Evolutionary conservation across 78 protist genomes (phyloP).

Genomic region (Capsaspora owczarzaki): DNA sequence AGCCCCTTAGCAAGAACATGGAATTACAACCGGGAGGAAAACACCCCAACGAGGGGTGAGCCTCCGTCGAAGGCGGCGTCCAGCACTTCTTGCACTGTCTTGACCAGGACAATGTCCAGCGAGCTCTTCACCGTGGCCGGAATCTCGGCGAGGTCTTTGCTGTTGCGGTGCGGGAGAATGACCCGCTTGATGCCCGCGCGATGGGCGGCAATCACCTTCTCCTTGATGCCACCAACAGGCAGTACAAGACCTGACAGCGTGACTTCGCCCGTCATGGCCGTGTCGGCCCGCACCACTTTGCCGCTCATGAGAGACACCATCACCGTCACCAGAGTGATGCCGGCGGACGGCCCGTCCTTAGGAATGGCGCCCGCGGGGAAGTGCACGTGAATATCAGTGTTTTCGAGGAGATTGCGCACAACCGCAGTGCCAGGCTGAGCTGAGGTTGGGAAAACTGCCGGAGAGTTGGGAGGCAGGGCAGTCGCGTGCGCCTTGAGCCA

Average conservation of each 20-base stretch:
- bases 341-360: slow-evolving; percentile 87
- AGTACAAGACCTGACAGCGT: slow-evolving; percentile 60
- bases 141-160: slow-evolving; percentile 69
- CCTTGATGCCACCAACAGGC: slow-evolving; percentile 74
- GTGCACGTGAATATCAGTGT: slow-evolving; percentile 64
- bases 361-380: slow-evolving; percentile 81
- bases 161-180: slow-evolving; percentile 68
- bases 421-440: too few relatives aligned
- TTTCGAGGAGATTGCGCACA: not conserved
- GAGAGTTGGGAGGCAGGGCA: too few relatives aligned
- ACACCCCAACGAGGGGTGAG: too few relatives aligned
- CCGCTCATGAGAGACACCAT: slow-evolving; percentile 55
- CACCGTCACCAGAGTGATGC: slow-evolving; percentile 65
- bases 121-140: slow-evolving; percentile 26
- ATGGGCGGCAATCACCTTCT: slow-evolving; percentile 74
- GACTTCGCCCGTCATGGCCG: slow-evolving; percentile 89
- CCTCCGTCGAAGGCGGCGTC: not conserved
- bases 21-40: too few relatives aligned
- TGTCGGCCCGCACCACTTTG: slow-evolving; percentile 24
- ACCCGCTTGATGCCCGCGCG: slow-evolving; percentile 59
- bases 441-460: too few relatives aligned
- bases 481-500: too few relatives aligned
- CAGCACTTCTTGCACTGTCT: not conserved
- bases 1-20: too few relatives aligned
- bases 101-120: not conserved